phyloP scores from a whole-genome alignment of 2,329 filamentous ascomycete species.

The Dactylonectria estremocensis region DNA sequence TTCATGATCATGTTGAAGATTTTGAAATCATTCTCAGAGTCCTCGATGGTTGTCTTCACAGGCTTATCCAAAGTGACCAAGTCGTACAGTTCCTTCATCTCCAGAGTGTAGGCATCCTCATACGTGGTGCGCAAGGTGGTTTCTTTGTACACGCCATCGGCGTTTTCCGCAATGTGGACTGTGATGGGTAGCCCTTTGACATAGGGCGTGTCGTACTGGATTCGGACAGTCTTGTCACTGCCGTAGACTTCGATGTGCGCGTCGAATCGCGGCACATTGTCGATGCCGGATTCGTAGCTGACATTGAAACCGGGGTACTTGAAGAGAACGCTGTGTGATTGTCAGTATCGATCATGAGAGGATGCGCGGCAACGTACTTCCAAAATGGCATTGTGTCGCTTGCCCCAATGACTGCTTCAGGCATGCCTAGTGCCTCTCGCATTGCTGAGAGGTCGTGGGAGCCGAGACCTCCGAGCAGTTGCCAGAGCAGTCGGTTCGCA shows the following conservation, averaged over 20 bases:
- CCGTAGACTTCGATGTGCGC: conserved; percentile 69
- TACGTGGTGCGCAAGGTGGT: conserved; percentile 61
- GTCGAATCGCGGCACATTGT: conserved; percentile 67
- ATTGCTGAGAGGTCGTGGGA: conserved; percentile 40
- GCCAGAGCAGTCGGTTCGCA: conserved; percentile 14
- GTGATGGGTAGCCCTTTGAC: conserved; percentile 69
- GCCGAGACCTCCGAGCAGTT: conserved; percentile 20
- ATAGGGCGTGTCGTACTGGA: conserved; percentile 71
- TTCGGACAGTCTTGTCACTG: conserved; percentile 65
- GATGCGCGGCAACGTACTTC: background rate
- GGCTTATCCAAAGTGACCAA: conserved; percentile 40
- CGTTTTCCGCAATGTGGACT: conserved; percentile 62
- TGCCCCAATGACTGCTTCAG: conserved; percentile 36
- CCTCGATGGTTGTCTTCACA: conserved; percentile 49
- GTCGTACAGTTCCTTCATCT: conserved; percentile 55
- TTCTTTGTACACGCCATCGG: conserved; percentile 57
- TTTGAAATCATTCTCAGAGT: conserved; percentile 51
- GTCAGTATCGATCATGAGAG: background rate
- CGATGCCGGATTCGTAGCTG: conserved; percentile 71
- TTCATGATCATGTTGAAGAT: conserved; percentile 51
- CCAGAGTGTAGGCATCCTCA: conserved; percentile 57
- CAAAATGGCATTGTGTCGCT: conserved; percentile 48
- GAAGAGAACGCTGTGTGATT: conserved; percentile 59
- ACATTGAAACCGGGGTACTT: conserved; percentile 64
- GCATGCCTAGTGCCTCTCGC: conserved; percentile 43